These are phyloP conservation scores for Umbelopsis sp. DNA, from an alignment of 192 early-diverging fungal genomes.

Conservation along the genomic window DNA sequence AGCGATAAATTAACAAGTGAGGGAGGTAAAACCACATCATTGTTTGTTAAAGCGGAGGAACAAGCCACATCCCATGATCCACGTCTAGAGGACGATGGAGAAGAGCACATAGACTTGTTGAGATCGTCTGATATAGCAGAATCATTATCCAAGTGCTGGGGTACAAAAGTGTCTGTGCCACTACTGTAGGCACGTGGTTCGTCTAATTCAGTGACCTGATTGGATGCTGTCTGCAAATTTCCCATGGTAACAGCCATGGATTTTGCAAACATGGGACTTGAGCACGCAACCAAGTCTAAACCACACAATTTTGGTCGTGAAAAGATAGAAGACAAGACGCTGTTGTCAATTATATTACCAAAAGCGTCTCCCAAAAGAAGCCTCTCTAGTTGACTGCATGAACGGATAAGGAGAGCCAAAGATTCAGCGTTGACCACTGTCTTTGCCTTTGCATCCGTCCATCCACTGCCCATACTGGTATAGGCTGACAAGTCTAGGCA, in stretches of 20 bases:
- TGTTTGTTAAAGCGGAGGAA: neutral
- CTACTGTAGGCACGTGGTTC: slow-evolving; percentile 17
- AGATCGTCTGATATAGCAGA: neutral
- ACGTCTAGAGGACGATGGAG: neutral
- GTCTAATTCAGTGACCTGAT: neutral
- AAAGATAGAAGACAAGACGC: neutral
- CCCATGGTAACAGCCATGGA: neutral
- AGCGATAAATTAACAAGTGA: neutral
- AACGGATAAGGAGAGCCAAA: slow-evolving; percentile 18
- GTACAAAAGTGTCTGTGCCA: neutral
- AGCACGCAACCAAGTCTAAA: slow-evolving; percentile 6
- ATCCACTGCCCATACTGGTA: slow-evolving; percentile 17
- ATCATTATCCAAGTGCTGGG: neutral
- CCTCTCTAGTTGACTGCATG: slow-evolving; percentile 20
- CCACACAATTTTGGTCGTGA: neutral
- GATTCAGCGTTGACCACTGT: slow-evolving; percentile 2
- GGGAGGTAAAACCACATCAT: neutral
- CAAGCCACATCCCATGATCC: neutral
- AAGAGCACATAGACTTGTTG: neutral
- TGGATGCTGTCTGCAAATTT: slow-evolving; percentile 3
- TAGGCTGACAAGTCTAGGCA: slow-evolving; percentile 26
- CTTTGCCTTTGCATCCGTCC: slow-evolving; percentile 23
- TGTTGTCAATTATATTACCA: slow-evolving; percentile 13
- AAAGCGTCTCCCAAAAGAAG: slow-evolving; percentile 25
- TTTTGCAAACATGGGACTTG: slow-evolving; percentile 2